Percentiles rank a stretch among this genome's conserved stretches.
Conservation (phyloP, 768 basidiomycete genomes). For the Phylloporus scabripes region DNA sequence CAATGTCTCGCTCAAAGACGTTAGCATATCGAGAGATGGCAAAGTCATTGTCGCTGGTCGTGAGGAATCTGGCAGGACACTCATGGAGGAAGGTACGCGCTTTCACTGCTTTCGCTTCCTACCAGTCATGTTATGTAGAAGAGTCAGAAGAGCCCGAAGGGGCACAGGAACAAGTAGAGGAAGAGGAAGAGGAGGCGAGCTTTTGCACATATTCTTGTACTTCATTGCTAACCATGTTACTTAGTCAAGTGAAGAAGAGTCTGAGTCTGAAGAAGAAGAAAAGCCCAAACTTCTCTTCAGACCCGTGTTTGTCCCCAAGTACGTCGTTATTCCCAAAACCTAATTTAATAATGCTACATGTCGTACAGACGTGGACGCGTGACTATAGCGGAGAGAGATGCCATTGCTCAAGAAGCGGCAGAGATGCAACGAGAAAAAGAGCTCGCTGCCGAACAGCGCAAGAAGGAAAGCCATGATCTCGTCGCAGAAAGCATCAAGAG, state of each 20-base stretch:
- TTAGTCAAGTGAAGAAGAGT: conserved; percentile 86
- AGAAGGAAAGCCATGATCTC: conserved; percentile 84
- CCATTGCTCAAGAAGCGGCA: conserved; percentile 66
- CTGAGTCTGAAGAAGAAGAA: conserved; percentile 70
- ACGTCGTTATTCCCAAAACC: conserved; percentile 24
- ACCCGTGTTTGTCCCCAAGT: conserved; percentile 96
- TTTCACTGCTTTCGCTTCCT: conserved; percentile 4
- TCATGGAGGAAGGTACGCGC: conserved; percentile 47
- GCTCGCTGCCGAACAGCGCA: conserved; percentile 72
- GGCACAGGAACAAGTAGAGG: conserved; percentile 36
- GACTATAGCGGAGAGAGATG: conserved; percentile 67
- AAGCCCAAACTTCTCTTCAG: conserved; percentile 73
- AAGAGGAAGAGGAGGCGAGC: conserved; percentile 40
- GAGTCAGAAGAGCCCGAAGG: conserved; percentile 40
- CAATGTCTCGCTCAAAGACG: conserved; percentile 72
- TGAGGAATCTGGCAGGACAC: conserved; percentile 74
- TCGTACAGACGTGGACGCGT: conserved; percentile 60
- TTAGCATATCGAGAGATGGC: conserved; percentile 75
- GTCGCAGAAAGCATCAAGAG: conserved; percentile 92
- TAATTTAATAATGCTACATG: conserved; percentile 1
- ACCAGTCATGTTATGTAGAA: conserved; percentile 8
- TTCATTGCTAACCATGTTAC: conserved; percentile 13
- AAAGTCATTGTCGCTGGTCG: conserved; percentile 75
- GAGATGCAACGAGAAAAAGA: conserved; percentile 66
- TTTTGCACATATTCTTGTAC: neutral